phyloP scores from a whole-genome alignment of 1,139 yeast species.

The Hansenula sp. region DNA sequence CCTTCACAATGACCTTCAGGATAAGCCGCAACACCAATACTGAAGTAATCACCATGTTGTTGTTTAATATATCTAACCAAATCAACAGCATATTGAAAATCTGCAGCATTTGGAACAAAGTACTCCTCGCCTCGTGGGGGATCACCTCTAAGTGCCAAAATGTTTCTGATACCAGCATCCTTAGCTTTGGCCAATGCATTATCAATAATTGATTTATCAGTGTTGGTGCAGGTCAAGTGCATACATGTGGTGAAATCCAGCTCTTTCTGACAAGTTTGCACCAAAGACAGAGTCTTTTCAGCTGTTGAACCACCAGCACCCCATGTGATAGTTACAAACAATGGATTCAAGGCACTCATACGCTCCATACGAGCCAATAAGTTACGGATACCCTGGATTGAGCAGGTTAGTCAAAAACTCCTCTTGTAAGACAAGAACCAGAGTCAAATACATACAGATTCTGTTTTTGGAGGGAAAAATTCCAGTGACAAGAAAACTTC shows the following conservation, averaged over 20 bases:
- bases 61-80: slow-evolving; percentile 71
- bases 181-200: slow-evolving; percentile 74
- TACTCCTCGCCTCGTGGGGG: slow-evolving; percentile 86
- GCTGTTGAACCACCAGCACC: slow-evolving; percentile 98
- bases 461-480: slow-evolving; percentile 96
- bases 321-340: slow-evolving; percentile 94
- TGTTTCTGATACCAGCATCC: slow-evolving; percentile 72
- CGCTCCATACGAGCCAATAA: slow-evolving; percentile 82
- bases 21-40: slow-evolving; percentile 91
- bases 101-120: slow-evolving; percentile 36
- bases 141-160: slow-evolving; percentile 92
- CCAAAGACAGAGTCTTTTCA: slow-evolving; percentile 79
- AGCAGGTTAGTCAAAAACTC: no score
- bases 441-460: slow-evolving; percentile 37
- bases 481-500: slow-evolving; percentile 80
- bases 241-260: slow-evolving; percentile 83
- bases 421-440: no score
- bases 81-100: slow-evolving; percentile 73
- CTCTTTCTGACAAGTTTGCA: slow-evolving; percentile 70
- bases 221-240: slow-evolving; percentile 95
- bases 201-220: slow-evolving; percentile 73
- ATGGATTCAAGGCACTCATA: slow-evolving; percentile 83
- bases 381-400: slow-evolving; percentile 64
- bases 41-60: slow-evolving; percentile 70
- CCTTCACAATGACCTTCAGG: slow-evolving; percentile 97